Evolutionary conservation across 352 stramenopile species (phyloP).

Genomic region (Pythium pyrilobum): DNA sequence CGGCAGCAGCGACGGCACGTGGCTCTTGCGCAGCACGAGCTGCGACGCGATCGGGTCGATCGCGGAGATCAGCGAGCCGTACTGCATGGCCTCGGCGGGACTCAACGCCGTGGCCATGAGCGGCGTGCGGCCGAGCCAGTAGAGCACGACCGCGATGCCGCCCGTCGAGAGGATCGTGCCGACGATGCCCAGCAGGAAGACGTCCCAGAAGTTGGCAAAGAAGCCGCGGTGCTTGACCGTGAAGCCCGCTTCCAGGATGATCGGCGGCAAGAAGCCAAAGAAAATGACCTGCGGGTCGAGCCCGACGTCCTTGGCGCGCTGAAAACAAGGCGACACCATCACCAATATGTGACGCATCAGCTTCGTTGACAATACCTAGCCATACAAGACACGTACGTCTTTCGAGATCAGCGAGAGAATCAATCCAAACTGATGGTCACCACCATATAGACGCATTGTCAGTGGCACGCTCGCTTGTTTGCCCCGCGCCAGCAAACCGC

Average conservation of each 20-base stretch:
- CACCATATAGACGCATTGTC: not conserved
- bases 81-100: constrained; percentile 74
- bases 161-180: constrained; percentile 45
- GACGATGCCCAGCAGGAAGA: constrained; percentile 36
- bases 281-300: constrained; percentile 50
- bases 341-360: not conserved
- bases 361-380: not conserved
- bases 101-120: constrained; percentile 8
- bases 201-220: constrained; percentile 41
- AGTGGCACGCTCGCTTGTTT: not conserved
- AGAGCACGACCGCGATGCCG: constrained; percentile 30
- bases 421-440: constrained; percentile 3
- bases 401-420: constrained; percentile 15
- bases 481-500: not conserved
- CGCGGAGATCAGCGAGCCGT: constrained; percentile 88
- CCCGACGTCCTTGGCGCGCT: constrained; percentile 26
- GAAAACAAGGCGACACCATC: too few relatives aligned
- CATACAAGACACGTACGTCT: constrained; percentile 9
- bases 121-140: constrained; percentile 29
- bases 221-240: constrained; percentile 53
- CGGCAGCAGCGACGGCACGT: constrained; percentile 54
- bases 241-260: constrained; percentile 63
- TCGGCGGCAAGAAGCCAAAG: constrained; percentile 51
- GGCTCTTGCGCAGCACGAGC: constrained; percentile 85
- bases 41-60: constrained; percentile 92